Percentiles rank a stretch among this genome's conserved stretches.
Conservation (phyloP, 305 asterid genomes). For the Solanum hybrid region DNA sequence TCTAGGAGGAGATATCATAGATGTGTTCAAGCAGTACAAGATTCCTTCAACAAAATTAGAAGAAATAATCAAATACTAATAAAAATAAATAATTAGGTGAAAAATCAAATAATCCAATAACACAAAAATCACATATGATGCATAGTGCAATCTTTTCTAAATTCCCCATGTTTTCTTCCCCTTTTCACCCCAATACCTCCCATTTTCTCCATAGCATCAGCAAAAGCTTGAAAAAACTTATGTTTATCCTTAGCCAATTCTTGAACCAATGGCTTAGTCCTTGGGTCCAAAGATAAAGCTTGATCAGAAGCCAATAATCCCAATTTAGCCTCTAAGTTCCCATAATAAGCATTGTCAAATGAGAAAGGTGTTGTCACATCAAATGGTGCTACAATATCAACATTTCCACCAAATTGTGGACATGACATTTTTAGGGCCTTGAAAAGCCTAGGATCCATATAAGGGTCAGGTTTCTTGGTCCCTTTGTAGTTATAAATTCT, state of each 20-base stretch:
- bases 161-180: slow-evolving; percentile 73
- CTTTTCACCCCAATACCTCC: slow-evolving; percentile 85
- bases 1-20: neutral
- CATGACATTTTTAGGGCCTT: slow-evolving; percentile 81
- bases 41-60: neutral
- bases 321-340: slow-evolving; percentile 68
- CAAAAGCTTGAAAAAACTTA: slow-evolving; percentile 60
- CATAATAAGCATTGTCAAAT: slow-evolving; percentile 80
- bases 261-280: slow-evolving; percentile 68
- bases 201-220: slow-evolving; percentile 82
- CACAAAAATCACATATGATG: neutral
- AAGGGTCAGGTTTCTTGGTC: slow-evolving; percentile 52
- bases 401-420: slow-evolving; percentile 72
- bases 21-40: neutral
- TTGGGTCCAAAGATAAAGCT: slow-evolving; percentile 56
- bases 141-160: slow-evolving; percentile 52
- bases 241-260: slow-evolving; percentile 61
- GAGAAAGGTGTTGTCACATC: slow-evolving; percentile 90
- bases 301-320: slow-evolving; percentile 75
- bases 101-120: neutral
- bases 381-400: slow-evolving; percentile 69
- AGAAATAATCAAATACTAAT: neutral
- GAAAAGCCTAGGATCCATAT: slow-evolving; percentile 58
- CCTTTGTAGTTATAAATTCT: slow-evolving; percentile 63
- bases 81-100: neutral